Conservation (phyloP, 2,329 filamentous ascomycete genomes). For the Aspergillus glaucus region DNA sequence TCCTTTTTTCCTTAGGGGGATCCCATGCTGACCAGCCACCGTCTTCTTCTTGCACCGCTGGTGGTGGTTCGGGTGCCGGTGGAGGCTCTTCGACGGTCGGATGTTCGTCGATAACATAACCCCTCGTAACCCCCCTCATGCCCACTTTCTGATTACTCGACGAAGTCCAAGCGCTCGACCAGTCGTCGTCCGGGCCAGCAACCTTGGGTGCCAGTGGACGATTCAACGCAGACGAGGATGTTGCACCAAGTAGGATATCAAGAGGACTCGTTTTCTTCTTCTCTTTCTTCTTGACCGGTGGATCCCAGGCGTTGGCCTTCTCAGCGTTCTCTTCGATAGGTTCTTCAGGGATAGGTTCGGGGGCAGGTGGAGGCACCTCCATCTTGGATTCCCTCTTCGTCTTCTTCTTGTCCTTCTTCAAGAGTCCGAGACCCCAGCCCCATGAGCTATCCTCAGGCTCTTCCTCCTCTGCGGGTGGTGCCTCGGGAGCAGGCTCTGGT, state of each 20-base stretch:
- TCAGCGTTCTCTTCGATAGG: constrained; percentile 9
- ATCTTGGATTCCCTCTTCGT: constrained; percentile 20
- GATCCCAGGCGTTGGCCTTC: constrained; percentile 24
- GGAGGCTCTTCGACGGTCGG: constrained; percentile 11
- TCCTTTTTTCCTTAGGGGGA: constrained; percentile 19
- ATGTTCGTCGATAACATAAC: constrained; percentile 19
- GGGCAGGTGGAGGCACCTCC: constrained; percentile 8
- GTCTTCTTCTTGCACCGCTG: constrained; percentile 18
- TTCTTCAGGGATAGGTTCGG: constrained; percentile 16
- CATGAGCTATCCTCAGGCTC: neutral
- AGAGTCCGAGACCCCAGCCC: constrained; percentile 24
- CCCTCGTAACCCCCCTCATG: constrained; percentile 31
- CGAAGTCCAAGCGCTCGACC: constrained; percentile 18
- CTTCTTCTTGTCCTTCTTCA: constrained; percentile 26
- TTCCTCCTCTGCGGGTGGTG: too few relatives aligned
- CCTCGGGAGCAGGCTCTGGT: constrained; percentile 6
- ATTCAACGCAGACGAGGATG: constrained; percentile 24
- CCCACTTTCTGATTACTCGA: constrained; percentile 34
- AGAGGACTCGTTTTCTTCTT: constrained; percentile 21
- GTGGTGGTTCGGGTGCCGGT: constrained; percentile 10
- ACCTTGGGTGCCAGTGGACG: constrained; percentile 18
- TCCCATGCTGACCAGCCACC: constrained; percentile 20
- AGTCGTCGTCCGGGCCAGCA: constrained; percentile 24
- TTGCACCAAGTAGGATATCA: constrained; percentile 4
- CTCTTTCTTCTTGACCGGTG: constrained; percentile 23